These are phyloP conservation scores for Lachnellula occidentalis DNA, from an alignment of 2,329 filamentous ascomycete genomes.

Conservation along the genomic window DNA sequence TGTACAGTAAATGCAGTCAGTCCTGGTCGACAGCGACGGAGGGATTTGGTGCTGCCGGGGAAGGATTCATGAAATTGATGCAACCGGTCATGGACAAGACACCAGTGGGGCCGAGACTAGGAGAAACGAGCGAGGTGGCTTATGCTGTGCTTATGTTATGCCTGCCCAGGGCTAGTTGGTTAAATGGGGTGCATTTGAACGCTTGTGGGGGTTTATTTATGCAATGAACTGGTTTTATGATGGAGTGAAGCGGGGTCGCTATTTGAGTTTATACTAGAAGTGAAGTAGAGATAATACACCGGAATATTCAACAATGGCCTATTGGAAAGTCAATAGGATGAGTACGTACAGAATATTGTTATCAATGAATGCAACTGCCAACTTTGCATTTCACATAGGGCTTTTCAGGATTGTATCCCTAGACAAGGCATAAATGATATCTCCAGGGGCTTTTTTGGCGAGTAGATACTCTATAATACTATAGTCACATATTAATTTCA, in stretches of 20 bases:
- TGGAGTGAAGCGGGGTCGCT: background rate
- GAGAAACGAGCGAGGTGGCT: conserved; percentile 41
- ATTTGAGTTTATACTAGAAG: too few relatives aligned
- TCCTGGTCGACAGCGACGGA: conserved; percentile 39
- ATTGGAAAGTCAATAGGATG: too few relatives aligned
- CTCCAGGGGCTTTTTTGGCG: too few relatives aligned
- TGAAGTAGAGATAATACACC: too few relatives aligned
- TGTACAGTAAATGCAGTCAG: conserved; percentile 42
- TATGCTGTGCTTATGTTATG: conserved; percentile 42
- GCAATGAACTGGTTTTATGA: background rate
- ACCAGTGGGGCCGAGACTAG: conserved; percentile 39
- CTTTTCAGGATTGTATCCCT: too few relatives aligned
- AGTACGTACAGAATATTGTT: too few relatives aligned
- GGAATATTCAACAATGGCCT: too few relatives aligned
- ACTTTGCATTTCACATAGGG: too few relatives aligned
- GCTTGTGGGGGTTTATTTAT: conserved; percentile 30
- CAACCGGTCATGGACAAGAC: conserved; percentile 39
- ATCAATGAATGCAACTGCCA: too few relatives aligned
- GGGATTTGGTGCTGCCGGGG: conserved; percentile 31
- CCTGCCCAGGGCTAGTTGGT: conserved; percentile 40
- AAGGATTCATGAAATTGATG: conserved; percentile 38
- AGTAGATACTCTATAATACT: too few relatives aligned
- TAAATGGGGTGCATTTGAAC: conserved; percentile 39
- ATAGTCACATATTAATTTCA: too few relatives aligned
- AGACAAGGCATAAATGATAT: too few relatives aligned